A percentile compares a stretch with the other conserved stretches of the same genome.
Evolutionary conservation across 2,329 filamentous ascomycete genomes (phyloP).

Genomic region (Venturia oleaginea): DNA sequence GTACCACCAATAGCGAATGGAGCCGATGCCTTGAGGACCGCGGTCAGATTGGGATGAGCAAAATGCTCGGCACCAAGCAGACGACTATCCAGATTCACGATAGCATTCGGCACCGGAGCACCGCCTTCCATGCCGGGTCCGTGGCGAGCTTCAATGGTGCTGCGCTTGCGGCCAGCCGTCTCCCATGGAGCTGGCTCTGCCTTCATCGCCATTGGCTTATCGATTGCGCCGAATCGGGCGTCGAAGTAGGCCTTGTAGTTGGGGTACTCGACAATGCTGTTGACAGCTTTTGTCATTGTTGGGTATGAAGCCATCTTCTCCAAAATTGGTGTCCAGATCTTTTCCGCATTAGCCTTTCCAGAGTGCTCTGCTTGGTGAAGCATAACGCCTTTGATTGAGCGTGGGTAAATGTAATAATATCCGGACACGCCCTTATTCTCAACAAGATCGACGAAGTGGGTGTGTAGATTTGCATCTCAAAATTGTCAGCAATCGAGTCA

Average conservation of each 20-base stretch:
- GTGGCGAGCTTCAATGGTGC: neutral
- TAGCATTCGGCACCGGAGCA: neutral
- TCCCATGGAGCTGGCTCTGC: neutral
- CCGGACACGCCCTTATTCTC: constrained; percentile 8
- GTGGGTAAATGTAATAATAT: constrained; percentile 10
- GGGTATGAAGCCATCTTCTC: constrained; percentile 8
- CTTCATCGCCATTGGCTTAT: neutral
- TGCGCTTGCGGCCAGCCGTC: constrained; percentile 12
- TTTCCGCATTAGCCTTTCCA: neutral
- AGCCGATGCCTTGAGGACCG: neutral
- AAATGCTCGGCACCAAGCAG: constrained; percentile 9
- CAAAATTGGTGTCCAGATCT: constrained; percentile 11
- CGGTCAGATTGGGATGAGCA: constrained; percentile 4
- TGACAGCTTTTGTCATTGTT: neutral
- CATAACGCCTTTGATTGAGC: neutral
- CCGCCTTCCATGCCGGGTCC: constrained; percentile 3
- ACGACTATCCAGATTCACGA: constrained; percentile 8
- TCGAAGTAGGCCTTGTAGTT: constrained; percentile 13
- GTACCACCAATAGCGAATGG: neutral
- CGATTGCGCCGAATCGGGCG: constrained; percentile 2
- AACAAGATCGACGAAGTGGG: constrained; percentile 5
- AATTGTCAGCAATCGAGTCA: neutral
- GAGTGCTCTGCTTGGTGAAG: neutral
- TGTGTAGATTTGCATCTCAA: constrained; percentile 11
- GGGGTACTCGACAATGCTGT: neutral